Evolutionary conservation across 2,329 filamentous ascomycete species (phyloP), one percentile per base, ranked within the genome.

Genomic region (Mycosphaerella arachidis): DNA sequence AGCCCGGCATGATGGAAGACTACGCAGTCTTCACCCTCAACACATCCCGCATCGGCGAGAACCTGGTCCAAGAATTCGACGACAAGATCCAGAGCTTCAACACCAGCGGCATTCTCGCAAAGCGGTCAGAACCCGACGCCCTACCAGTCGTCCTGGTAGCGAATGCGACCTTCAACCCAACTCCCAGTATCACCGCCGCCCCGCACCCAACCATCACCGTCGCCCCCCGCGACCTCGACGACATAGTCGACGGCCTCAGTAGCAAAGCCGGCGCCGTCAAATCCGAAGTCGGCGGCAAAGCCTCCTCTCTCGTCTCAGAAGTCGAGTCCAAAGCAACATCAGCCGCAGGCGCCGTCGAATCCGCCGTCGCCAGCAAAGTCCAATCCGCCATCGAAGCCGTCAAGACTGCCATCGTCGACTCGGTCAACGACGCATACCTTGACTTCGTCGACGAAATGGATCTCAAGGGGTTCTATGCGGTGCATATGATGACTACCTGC

Each of bases 401-500:
- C 48, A 71, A 76, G 57, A 72, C 76, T 57, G 71, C 74, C 45
- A 68, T 82, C 56, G 74, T 80, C 67, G 71, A 73, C 43, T 65
- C 75, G 2, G 67, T 78, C 48, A 75, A 75, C 66, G 72, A 71
- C n/a, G 65, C 65, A n/a, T 71, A 69, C 59, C 58, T 60, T 20
- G 63, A 75, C 56, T 71, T 83, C 29, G 77, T 80, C 48, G 71
- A 77, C 37, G 72, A 76, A 13, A 71, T 85, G 18, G 79, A 83
- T 40, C 76, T 86, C 45, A 75, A 82, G 29, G 81, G 86, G 70
- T 87, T 83, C 73, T 87, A 87, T 74, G 80, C 79, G 20, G 76
- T 84, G 27, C 84, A 88, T 69, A 70, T 87, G 60, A 79, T 85
- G 72, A 79, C 84, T 65, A 83, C 83, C 73, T 88, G 85, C 73